Conservation (phyloP, 305 asterid genomes). For the Solanum chacoense region DNA sequence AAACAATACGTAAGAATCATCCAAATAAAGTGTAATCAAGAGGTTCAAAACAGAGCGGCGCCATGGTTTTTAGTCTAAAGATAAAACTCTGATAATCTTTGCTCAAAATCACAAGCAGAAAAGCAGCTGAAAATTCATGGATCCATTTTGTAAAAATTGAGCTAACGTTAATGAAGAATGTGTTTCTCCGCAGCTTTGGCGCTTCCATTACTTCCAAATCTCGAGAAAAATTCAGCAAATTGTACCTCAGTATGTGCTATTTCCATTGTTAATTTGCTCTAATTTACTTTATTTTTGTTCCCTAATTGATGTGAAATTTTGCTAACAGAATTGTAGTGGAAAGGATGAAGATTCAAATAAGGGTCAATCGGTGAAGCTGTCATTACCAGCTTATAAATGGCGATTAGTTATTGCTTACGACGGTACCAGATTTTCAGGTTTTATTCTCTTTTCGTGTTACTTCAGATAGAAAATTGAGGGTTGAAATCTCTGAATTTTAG, state of each 20-base stretch:
- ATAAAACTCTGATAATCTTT: not conserved
- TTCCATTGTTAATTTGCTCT: not conserved
- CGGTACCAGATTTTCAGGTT: constrained; percentile 84
- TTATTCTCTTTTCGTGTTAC: not conserved
- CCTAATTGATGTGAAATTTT: not conserved
- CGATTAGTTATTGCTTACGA: constrained; percentile 74
- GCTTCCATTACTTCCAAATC: not conserved
- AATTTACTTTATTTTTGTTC: not conserved
- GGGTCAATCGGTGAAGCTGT: constrained; percentile 3
- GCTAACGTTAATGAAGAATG: not conserved
- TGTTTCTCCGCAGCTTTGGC: constrained; percentile 1
- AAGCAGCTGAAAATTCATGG: not conserved
- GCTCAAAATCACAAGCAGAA: not conserved
- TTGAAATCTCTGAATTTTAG: not conserved
- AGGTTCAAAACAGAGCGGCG: no score
- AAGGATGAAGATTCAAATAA: not conserved
- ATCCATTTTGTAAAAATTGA: not conserved
- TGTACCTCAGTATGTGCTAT: not conserved
- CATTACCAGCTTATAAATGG: constrained; percentile 49
- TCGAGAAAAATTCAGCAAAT: not conserved
- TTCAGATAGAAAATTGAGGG: not conserved
- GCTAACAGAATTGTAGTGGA: not conserved
- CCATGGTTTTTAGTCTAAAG: not conserved
- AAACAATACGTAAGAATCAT: no score
- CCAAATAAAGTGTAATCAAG: not conserved